A percentile compares a stretch with the other conserved stretches of the same genome.
phyloP scores from a whole-genome alignment of 345 rosid genomes.

The Rhizophora apiculata region DNA sequence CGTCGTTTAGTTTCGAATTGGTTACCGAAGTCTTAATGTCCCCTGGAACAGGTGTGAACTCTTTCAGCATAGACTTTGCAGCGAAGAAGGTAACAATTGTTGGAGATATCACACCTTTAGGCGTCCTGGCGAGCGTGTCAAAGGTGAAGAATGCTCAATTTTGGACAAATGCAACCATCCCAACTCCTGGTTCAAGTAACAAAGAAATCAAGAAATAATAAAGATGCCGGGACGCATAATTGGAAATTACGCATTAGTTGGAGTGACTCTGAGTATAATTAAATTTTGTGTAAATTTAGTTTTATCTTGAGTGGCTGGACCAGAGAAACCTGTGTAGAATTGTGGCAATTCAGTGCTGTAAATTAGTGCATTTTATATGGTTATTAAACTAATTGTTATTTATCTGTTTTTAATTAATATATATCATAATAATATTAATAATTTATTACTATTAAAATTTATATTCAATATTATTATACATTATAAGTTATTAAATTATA shows the following conservation, averaged over 20 bases:
- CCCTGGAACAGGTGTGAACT: slow-evolving; percentile 63
- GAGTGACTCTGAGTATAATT: background rate
- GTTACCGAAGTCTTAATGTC: no score
- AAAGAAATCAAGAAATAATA: slow-evolving; percentile 18
- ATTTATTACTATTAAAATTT: no score
- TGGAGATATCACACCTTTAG: slow-evolving; percentile 74
- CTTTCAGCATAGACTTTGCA: slow-evolving; percentile 76
- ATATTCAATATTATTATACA: no score
- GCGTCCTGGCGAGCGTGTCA: slow-evolving; percentile 71
- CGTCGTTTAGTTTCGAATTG: no score
- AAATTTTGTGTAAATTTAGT: slow-evolving; percentile 4
- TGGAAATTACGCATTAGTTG: background rate
- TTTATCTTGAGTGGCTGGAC: background rate
- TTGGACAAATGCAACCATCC: slow-evolving; percentile 43
- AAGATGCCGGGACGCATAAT: background rate
- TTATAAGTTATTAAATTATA: no score
- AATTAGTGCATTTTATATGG: no score
- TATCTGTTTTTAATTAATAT: no score
- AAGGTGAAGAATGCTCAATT: slow-evolving; percentile 88
- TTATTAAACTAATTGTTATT: no score
- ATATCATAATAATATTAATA: no score
- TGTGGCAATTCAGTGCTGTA: background rate
- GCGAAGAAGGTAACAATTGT: slow-evolving; percentile 87
- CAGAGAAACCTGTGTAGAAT: background rate
- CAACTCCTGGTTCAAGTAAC: slow-evolving; percentile 18